These are phyloP conservation scores for Lathyrus sativus DNA, from an alignment of 306 rosid genomes.

Conservation along the genomic window DNA sequence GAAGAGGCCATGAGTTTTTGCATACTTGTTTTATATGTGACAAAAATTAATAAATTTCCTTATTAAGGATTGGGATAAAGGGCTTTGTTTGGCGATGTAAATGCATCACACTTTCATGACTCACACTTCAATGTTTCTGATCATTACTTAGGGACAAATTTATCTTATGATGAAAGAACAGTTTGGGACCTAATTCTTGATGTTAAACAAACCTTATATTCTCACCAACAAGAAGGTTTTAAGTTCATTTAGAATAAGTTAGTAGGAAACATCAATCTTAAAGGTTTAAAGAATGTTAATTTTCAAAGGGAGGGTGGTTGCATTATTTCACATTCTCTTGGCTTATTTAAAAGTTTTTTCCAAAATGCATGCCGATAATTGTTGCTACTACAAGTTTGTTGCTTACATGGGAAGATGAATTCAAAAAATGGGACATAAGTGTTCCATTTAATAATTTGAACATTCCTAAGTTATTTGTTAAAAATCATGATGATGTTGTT, in stretches of 20 bases:
- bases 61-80: too few species aligned
- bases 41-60: too few species aligned
- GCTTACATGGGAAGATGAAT: conserved; percentile 50
- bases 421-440: conserved; percentile 41
- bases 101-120: conserved; percentile 7
- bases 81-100: too few species aligned
- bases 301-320: conserved; percentile 38
- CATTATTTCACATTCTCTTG: conserved; percentile 51
- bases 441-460: conserved; percentile 45
- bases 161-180: conserved; percentile 32
- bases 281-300: conserved; percentile 24
- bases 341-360: conserved; percentile 40
- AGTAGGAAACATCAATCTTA: conserved; percentile 36
- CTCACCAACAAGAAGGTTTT: conserved; percentile 51
- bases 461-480: conserved; percentile 37
- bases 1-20: too few species aligned
- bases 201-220: conserved; percentile 35
- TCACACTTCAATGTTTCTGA: conserved; percentile 4
- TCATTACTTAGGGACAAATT: not conserved
- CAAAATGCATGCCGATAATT: conserved; percentile 36
- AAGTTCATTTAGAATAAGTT: conserved; percentile 50
- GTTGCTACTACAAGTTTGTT: conserved; percentile 45
- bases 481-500: not conserved
- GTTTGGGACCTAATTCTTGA: conserved; percentile 49
- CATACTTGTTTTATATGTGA: too few species aligned